phyloP scores from a whole-genome alignment of 139 green algal species.

The Chlamydomonas sphaeroides region DNA sequence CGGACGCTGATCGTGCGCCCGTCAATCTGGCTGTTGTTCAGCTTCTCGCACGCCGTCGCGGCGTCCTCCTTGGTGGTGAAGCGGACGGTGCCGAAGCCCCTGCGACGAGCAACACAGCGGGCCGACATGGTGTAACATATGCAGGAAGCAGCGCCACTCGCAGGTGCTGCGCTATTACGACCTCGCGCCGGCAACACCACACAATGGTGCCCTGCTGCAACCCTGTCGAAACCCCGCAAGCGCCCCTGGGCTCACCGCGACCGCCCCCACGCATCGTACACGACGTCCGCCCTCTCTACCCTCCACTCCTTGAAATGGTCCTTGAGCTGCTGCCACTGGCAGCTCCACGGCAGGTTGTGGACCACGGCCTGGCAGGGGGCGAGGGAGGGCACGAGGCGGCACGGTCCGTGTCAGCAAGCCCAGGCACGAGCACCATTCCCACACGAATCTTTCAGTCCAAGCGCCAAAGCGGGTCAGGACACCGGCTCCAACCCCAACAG shows the following conservation, averaged over 20 bases:
- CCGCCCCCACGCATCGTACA: slow-evolving; percentile 79
- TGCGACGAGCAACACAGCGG: no score
- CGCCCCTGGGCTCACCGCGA: slow-evolving; percentile 60
- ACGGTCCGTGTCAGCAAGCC: no score
- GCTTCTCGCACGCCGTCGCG: slow-evolving; percentile 67
- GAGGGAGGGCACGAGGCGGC: no score
- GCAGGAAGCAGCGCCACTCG: no score
- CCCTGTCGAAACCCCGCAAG: no score
- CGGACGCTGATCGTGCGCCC: slow-evolving; percentile 84
- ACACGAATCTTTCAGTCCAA: no score
- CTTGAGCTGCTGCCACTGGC: slow-evolving; percentile 89
- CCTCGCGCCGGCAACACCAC: no score
- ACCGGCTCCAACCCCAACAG: not conserved
- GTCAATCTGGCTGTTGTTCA: slow-evolving; percentile 89
- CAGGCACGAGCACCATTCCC: no score
- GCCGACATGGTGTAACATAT: no score
- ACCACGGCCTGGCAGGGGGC: slow-evolving; percentile 78
- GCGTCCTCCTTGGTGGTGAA: slow-evolving; percentile 77
- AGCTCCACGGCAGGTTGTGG: slow-evolving; percentile 92
- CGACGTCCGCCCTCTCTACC: slow-evolving; percentile 87
- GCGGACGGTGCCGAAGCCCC: slow-evolving; percentile 89
- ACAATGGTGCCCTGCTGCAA: no score
- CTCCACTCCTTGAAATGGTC: slow-evolving; percentile 80
- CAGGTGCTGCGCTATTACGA: no score
- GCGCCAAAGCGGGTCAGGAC: no score